Evolutionary conservation across 768 basidiomycete species (phyloP), one percentile per base, ranked within the genome.

Genomic region (Russula vinacea): DNA sequence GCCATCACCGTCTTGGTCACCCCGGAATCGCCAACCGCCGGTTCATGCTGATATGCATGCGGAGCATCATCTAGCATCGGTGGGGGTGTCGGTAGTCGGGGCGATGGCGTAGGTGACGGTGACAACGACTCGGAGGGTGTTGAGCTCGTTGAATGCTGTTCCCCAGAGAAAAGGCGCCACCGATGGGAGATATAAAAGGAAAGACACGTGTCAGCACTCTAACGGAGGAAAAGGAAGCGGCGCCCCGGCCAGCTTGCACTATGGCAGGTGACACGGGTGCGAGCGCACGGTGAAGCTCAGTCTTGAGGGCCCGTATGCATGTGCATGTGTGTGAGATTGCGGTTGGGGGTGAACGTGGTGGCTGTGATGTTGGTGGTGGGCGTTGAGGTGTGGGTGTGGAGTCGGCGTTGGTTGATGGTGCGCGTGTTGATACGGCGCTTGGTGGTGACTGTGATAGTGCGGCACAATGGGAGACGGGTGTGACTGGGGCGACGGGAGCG

Each of bases 281-380:
- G 56, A 33, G 50, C 78, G 72, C 64, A 77, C 78, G 60, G 74
- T 71, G 40, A 73, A 73, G 33, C 74, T 75, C 62, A 79, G 67
- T 52, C 73, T 74, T 11, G 78, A 79, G 11, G 76, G 78, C n/a
- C 74, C 70, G 60, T 76, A 73, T 40, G 67, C 52, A 24, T 61
- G 66, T 50, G 54, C 6, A 39, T 67, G 68, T 29, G 45, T 26
- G 37, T 68, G 68, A 3, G 51, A 51, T 66, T 68, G 35, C 67
- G 69, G 45, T 70, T 71, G 62, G 49, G 67, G 53, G 4, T 64
- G 58, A 10, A 22, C 52, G 39, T 59, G 58, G 45, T 64, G 57
- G 45, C 22, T 47, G 22, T 47, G 44, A 45, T 10, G 10, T 22
- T 45, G 44, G 5, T 45, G 32, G n/a, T 54, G 51, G 10, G 26